Conservation (phyloP, 2,329 filamentous ascomycete species). For the Blastomyces silverae region DNA sequence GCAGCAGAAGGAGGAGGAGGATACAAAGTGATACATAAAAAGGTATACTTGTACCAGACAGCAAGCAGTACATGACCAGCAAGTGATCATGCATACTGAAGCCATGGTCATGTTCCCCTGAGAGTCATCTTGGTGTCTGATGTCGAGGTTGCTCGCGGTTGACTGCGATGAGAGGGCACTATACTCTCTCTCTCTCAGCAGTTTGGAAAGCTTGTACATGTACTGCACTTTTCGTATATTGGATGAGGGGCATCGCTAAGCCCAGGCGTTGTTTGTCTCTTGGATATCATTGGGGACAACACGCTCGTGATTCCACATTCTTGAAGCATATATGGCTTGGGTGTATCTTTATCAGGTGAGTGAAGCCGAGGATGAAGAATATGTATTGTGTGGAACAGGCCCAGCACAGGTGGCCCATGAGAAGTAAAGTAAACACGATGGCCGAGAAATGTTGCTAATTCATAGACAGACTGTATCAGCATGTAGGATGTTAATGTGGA, state of each 20-base stretch:
- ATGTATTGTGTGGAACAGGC: background rate
- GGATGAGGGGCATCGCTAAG: background rate
- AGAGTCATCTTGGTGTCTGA: slow-evolving; percentile 5
- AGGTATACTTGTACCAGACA: background rate
- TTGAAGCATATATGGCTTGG: background rate
- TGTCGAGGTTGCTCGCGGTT: slow-evolving; percentile 4
- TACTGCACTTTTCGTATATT: background rate
- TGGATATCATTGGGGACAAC: background rate
- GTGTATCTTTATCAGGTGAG: slow-evolving; percentile 6
- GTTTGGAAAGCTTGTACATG: background rate
- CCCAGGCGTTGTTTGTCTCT: background rate
- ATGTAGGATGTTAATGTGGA: background rate
- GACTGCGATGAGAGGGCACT: background rate
- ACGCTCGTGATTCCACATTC: background rate
- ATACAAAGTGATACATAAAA: background rate
- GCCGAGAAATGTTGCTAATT: background rate
- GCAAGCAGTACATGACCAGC: slow-evolving; percentile 7
- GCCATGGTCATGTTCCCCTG: slow-evolving; percentile 3
- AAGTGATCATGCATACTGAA: slow-evolving; percentile 3
- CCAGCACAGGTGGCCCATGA: background rate
- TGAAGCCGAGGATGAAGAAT: background rate
- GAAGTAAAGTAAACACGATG: background rate
- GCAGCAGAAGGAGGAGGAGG: background rate
- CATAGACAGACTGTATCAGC: background rate
- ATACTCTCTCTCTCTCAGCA: background rate